These are phyloP conservation scores for Tylopilus vinaceipallidus DNA, from an alignment of 768 basidiomycete genomes.

Conservation along the genomic window DNA sequence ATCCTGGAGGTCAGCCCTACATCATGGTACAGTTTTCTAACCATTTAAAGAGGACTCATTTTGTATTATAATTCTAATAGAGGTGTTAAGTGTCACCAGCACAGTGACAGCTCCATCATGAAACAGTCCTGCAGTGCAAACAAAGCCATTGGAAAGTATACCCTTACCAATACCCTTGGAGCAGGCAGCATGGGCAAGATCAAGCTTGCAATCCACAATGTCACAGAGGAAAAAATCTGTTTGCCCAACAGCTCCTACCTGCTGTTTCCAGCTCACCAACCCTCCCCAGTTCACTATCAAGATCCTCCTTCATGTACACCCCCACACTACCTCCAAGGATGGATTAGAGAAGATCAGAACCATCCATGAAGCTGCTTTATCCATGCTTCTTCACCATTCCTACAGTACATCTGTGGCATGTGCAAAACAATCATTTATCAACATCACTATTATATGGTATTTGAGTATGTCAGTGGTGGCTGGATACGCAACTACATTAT, in stretches of 20 bases:
- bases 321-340: constrained; percentile 72
- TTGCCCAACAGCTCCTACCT: background rate
- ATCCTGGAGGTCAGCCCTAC: no score
- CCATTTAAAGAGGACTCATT: no score
- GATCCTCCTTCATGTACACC: constrained; percentile 87
- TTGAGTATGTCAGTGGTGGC: constrained; percentile 97
- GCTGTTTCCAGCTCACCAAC: constrained; percentile 6
- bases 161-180: constrained; percentile 93
- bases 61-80: no score
- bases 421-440: constrained; percentile 97
- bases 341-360: constrained; percentile 96
- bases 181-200: constrained; percentile 99
- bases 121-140: constrained; percentile 36
- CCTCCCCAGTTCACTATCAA: constrained; percentile 87
- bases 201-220: constrained; percentile 87
- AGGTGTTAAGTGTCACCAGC: constrained; percentile 28
- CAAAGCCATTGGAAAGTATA: constrained; percentile 88
- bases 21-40: no score
- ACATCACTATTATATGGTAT: constrained; percentile 99
- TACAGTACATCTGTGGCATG: constrained; percentile 99
- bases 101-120: constrained; percentile 33
- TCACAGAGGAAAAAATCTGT: constrained; percentile 89
- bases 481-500: constrained; percentile 99
- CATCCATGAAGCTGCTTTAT: constrained; percentile 91
- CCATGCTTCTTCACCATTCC: constrained; percentile 94